Conservation (phyloP, 352 stramenopile species). For the Phytophthora crassamura region DNA sequence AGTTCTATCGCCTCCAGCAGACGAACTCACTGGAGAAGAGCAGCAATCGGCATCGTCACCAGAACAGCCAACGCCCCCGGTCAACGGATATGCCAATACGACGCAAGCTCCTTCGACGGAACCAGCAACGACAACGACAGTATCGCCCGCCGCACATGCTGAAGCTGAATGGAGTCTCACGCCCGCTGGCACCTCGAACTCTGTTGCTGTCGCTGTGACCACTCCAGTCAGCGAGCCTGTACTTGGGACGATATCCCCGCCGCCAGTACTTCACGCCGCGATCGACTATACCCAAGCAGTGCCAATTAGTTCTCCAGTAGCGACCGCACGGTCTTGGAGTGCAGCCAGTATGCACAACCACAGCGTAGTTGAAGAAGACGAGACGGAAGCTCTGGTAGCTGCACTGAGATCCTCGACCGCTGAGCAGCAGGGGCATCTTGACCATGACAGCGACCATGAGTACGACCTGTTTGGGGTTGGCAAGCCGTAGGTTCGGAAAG, state of each 20-base stretch:
- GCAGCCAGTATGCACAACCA: background rate
- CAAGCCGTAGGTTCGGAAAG: slow-evolving; percentile 21
- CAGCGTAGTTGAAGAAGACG: slow-evolving; percentile 10
- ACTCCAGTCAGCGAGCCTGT: slow-evolving; percentile 9
- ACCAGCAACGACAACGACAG: background rate
- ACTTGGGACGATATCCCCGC: slow-evolving; percentile 5
- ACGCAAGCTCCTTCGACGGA: background rate
- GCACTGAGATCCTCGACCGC: slow-evolving; percentile 15
- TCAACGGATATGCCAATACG: background rate
- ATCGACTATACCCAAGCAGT: slow-evolving; percentile 26
- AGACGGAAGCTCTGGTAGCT: slow-evolving; percentile 18
- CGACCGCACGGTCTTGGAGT: slow-evolving; percentile 7
- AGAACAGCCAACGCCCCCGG: slow-evolving; percentile 1
- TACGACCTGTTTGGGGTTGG: slow-evolving; percentile 42
- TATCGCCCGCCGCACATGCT: background rate
- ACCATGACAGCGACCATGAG: slow-evolving; percentile 32
- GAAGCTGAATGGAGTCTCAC: background rate
- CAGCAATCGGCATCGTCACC: slow-evolving; percentile 2
- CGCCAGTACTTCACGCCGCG: slow-evolving; percentile 23
- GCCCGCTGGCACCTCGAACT: background rate
- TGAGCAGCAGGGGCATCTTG: slow-evolving; percentile 13
- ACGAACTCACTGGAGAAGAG: background rate
- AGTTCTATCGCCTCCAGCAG: background rate
- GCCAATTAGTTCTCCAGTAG: background rate
- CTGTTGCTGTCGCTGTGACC: background rate